Evolutionary conservation across 345 rosid species (phyloP).

Genomic region (Hibiscus mutabilis): DNA sequence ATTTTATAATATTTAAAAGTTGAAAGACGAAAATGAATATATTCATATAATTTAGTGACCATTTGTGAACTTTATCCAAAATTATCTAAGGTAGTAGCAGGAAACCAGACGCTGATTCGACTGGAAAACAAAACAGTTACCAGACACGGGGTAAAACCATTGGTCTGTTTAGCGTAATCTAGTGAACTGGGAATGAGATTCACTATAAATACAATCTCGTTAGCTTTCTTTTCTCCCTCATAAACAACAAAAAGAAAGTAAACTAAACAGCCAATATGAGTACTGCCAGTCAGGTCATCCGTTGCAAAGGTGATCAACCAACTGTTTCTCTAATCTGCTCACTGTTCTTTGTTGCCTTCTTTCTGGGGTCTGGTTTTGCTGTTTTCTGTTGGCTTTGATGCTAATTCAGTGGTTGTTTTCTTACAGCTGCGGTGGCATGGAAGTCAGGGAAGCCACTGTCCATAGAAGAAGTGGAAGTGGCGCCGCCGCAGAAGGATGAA

Average conservation of each 20-base stretch:
- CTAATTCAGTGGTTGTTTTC: not conserved
- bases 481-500: conserved; percentile 85
- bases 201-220: not conserved
- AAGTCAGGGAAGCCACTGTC: conserved; percentile 85
- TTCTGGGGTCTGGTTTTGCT: not conserved
- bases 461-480: conserved; percentile 84
- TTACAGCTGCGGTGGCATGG: conserved; percentile 86
- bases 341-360: not conserved
- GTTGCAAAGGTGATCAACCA: conserved; percentile 48
- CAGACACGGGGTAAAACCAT: not conserved
- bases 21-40: no score
- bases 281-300: conserved; percentile 57
- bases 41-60: no score
- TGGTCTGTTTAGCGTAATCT: not conserved
- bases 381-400: not conserved
- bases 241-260: not conserved
- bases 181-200: not conserved
- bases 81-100: not conserved
- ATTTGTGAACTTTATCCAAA: not conserved
- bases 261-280: conserved; percentile 14
- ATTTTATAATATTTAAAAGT: no score
- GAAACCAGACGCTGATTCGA: not conserved
- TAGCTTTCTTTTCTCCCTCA: not conserved
- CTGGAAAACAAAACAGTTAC: not conserved
- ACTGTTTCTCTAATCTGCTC: not conserved